Evolutionary conservation across 2,329 filamentous ascomycete species (phyloP), one percentile per base, ranked within the genome.

Genomic region (Penicillium janthinellum): DNA sequence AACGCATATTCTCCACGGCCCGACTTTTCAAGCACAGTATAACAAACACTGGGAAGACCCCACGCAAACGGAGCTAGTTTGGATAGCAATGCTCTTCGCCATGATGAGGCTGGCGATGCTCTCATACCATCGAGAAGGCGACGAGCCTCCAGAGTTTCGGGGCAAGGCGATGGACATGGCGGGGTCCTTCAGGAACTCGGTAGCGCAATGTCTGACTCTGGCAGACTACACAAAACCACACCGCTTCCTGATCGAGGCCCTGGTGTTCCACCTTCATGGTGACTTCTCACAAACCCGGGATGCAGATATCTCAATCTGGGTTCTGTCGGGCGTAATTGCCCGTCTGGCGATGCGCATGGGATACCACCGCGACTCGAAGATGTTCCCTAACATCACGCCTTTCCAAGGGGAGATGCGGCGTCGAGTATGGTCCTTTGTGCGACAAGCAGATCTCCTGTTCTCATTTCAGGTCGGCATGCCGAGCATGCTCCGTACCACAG

Each of bases 1-100:
- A 31, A 83, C 86, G 53, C 83, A 86, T 71, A 87, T 95, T 64
- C 85, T 95, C 53, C 91, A 96, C 70, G 88, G 88, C 0, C 93
- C 92, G 11, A 93, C 91, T 0, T 97, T 97, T 70, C 88, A 94
- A 70, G 86, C 89, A 69, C 85, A 90, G 73, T 89, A 88, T 67
- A 84, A 88, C 63, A 79, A 79, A 63, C 84, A 88, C 67, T 89
- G 86, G 86, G 71, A 81, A 63, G 82, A 83, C 64, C 85, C 86
- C 2, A 77, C 77, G 2, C 82, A 85, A 61, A 84, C 83, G 1
- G 81, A 81, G 25, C 75, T 86, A 22, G 83, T 86, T 10, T 88
- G 86, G 86, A 77, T 88, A 42, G 86, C 83, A 4, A 79, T 88
- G 75, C 80, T 86, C 10, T 88, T 83, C 69, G 81, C 84, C 10